phyloP scores from a whole-genome alignment of 139 green algal species.

The Mesotaenium endlicherianum region DNA sequence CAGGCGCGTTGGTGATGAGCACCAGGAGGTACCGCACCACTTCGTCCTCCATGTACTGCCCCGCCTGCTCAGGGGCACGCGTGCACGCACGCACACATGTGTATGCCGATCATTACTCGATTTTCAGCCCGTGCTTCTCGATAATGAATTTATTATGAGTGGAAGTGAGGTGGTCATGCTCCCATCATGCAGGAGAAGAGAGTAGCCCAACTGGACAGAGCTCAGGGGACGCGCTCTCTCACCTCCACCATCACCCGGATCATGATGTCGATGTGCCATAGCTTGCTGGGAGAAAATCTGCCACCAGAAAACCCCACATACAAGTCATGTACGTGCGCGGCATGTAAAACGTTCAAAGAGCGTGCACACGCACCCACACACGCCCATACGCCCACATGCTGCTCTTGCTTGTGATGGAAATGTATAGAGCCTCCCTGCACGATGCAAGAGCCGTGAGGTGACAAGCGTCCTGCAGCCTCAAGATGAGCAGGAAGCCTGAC shows the following conservation, averaged over 20 bases:
- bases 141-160: no score
- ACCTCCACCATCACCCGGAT: conserved; percentile 44
- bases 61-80: conserved; percentile 35
- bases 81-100: not conserved
- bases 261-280: conserved; percentile 87
- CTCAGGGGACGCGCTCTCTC: not conserved
- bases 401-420: no score
- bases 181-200: not conserved
- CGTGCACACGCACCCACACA: no score
- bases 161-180: no score
- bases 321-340: not conserved
- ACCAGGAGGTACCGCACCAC: conserved; percentile 75
- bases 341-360: no score
- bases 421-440: no score
- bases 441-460: no score
- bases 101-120: not conserved
- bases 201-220: not conserved
- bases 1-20: conserved; percentile 81
- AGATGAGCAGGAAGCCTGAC: no score
- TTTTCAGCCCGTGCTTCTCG: not conserved
- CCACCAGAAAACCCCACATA: not conserved
- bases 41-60: conserved; percentile 70
- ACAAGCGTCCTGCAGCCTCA: no score
- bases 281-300: conserved; percentile 81
- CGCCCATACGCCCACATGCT: not conserved